phyloP scores from a whole-genome alignment of 2,329 filamentous ascomycete genomes.

The Fusarium tuaranense region DNA sequence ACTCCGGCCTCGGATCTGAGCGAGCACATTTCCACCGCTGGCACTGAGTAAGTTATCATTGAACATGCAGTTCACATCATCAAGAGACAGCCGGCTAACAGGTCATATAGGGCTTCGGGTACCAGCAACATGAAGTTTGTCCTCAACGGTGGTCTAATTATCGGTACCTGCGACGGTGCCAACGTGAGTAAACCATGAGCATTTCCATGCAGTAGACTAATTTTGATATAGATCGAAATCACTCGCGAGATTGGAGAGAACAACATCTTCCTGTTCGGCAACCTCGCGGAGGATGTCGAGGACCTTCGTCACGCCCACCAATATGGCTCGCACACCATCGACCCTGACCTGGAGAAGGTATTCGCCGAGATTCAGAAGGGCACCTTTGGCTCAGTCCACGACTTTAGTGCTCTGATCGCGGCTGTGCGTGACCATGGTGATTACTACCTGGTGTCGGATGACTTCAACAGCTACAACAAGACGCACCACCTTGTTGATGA shows the following conservation, averaged over 20 bases:
- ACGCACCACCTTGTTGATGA: slow-evolving; percentile 93
- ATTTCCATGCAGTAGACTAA: slow-evolving; percentile 9
- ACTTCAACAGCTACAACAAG: slow-evolving; percentile 94
- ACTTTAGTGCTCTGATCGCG: slow-evolving; percentile 86
- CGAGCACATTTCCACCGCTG: slow-evolving; percentile 98
- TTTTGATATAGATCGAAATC: slow-evolving; percentile 79
- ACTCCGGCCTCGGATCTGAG: slow-evolving; percentile 94
- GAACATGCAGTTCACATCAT: not conserved
- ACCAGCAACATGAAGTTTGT: slow-evolving; percentile 99
- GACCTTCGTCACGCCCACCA: slow-evolving; percentile 92
- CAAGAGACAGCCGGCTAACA: slow-evolving; percentile 9
- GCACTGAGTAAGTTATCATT: slow-evolving; percentile 76
- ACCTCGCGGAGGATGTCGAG: slow-evolving; percentile 94
- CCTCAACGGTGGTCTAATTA: slow-evolving; percentile 95
- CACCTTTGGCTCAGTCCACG: slow-evolving; percentile 81
- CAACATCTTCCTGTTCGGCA: slow-evolving; percentile 99
- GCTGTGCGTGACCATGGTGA: slow-evolving; percentile 94
- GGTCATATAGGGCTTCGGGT: slow-evolving; percentile 68
- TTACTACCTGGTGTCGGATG: slow-evolving; percentile 97
- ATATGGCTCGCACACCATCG: slow-evolving; percentile 83
- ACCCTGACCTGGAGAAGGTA: slow-evolving; percentile 81
- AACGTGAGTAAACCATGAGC: slow-evolving; percentile 73
- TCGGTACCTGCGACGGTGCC: slow-evolving; percentile 96
- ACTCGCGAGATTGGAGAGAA: slow-evolving; percentile 95
- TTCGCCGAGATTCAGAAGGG: slow-evolving; percentile 85